Base-by-base conservation (phyloP, 2,329 filamentous ascomycete species). In the Fusarium bulbicola region DNA sequence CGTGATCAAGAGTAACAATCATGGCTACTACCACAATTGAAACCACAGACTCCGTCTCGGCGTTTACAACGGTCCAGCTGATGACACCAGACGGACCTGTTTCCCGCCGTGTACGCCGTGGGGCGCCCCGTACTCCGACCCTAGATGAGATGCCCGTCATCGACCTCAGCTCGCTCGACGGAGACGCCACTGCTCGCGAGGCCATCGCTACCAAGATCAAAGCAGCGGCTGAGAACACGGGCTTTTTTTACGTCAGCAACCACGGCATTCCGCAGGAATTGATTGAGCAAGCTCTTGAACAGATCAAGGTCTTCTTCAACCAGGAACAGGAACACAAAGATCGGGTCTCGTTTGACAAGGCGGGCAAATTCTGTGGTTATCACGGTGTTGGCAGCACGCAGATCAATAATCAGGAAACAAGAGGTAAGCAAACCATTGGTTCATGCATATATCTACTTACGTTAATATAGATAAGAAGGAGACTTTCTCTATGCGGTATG, bases 401-500 rank as follows among this genome's bases (percentile, higher is more conserved):
- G n/a, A 66, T 66, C 10, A 66, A 66, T 11, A 66, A 65, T 9
- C 40, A 58, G 5, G 63, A 66, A 39, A 66, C 60, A 0, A 66
- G 34, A 59, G 63, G 63, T 66, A 58, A 0, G 26, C 4, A 34
- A 21, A 11, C 13, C 1, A 4, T 21, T 34, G 32, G 15, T 34
- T 34, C 14, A 7, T 11, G 5, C 11, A 6, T 9, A 15, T 1
- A 4, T 10, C 30, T 21, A 43, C 60, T 58, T 1, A 65, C 20
- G 0, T 6, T 56, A 6, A 4, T 15, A 5, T 11, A 66, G 63
- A 66, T 1, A 66, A 66, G 21, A 66, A 66, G 12, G 63, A 66
- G 12, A 66, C 60, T 3, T 66, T 66, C 37, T 66, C 63, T 0
- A 66, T 66, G 63, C 49, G 63, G 58, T 66, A 66, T 50, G 63